Evolutionary conservation across 139 green algal species (phyloP).

Genomic region (Coelastrella sp.): DNA sequence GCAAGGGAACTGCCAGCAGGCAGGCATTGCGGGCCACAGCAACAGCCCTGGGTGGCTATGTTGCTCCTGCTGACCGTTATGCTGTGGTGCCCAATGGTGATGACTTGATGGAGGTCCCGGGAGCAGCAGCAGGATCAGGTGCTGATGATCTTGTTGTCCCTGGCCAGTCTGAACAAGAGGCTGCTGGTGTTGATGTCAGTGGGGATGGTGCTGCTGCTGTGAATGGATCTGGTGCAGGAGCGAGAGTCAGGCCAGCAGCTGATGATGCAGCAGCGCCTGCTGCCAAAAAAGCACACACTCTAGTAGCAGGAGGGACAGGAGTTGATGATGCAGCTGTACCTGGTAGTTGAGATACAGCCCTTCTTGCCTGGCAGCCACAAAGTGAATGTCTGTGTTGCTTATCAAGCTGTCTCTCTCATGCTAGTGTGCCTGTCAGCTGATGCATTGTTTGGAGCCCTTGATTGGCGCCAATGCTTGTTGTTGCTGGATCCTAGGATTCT

Average conservation of each 20-base stretch:
- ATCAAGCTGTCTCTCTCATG: too few relatives aligned
- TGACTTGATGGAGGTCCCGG: not conserved
- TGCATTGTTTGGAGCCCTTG: too few relatives aligned
- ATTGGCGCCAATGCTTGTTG: too few relatives aligned
- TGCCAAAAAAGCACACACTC: not conserved
- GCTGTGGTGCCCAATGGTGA: conserved; percentile 58
- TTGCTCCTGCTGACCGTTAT: conserved; percentile 67
- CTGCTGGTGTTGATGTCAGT: conserved; percentile 6
- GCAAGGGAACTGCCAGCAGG: conserved; percentile 49
- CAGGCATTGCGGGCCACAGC: conserved; percentile 45
- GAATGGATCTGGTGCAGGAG: not conserved
- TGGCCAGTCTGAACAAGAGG: too few relatives aligned
- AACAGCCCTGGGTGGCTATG: conserved; percentile 37
- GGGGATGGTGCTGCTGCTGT: too few relatives aligned
- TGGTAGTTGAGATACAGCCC: not conserved
- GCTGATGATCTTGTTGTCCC: not conserved
- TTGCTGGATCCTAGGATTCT: too few relatives aligned
- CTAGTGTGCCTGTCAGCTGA: too few relatives aligned
- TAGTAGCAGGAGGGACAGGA: not conserved
- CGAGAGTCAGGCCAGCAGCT: not conserved
- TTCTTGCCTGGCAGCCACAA: too few relatives aligned
- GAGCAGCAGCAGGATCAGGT: not conserved
- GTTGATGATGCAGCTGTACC: conserved; percentile 32
- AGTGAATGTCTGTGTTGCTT: too few relatives aligned
- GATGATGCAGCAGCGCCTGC: not conserved